Conservation (phyloP, 2,329 filamentous ascomycete species). For the Fusarium hainanense region DNA sequence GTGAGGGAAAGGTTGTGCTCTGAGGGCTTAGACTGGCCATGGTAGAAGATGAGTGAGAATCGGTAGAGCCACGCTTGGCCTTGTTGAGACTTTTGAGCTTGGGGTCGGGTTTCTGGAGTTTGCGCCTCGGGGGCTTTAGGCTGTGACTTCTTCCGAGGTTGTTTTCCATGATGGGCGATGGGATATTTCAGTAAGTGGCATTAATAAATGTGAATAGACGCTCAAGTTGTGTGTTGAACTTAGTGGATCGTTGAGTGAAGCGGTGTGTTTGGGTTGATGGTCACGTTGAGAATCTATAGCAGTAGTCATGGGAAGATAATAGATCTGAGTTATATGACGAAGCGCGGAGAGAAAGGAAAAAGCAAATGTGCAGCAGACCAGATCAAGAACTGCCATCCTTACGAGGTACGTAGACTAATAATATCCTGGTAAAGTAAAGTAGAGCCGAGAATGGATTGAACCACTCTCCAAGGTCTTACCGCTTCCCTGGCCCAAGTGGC, state of each 20-base stretch:
- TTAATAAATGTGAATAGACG: conserved; percentile 17
- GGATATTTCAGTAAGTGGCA: conserved; percentile 23
- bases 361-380: conserved; percentile 23
- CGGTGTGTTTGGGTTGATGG: conserved; percentile 17
- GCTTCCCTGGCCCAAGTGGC: conserved; percentile 43
- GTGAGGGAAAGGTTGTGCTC: conserved; percentile 18
- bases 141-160: conserved; percentile 28
- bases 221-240: not conserved
- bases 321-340: conserved; percentile 26
- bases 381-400: conserved; percentile 10
- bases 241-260: conserved; percentile 13
- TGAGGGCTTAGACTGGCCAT: conserved; percentile 37
- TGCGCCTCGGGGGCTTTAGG: conserved; percentile 46
- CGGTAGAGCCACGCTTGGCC: conserved; percentile 44
- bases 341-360: conserved; percentile 14
- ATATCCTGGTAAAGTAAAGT: conserved; percentile 12
- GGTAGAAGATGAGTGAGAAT: conserved; percentile 34
- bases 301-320: conserved; percentile 26
- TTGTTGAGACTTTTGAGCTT: conserved; percentile 43
- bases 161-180: conserved; percentile 22
- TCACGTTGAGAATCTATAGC: conserved; percentile 21
- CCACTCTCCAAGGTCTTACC: conserved; percentile 39
- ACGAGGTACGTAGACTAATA: not conserved
- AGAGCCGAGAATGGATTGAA: conserved; percentile 29
- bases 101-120: conserved; percentile 48